Base-by-base conservation (phyloP, 441 rosid species). In the Erodium moschatum region DNA sequence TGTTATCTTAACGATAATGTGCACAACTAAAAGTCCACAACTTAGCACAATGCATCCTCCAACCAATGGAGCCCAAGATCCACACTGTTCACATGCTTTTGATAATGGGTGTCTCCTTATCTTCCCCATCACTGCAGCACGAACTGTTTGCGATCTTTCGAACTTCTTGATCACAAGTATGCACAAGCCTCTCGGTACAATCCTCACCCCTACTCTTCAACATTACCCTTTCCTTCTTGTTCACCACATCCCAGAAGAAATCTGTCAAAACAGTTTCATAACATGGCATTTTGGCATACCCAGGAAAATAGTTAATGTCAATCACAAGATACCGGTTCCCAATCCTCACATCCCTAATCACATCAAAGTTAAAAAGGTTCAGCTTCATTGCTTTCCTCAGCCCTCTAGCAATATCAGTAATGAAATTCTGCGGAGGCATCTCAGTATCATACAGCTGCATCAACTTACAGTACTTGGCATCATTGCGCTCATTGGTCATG, bases 271-370 rank as follows among this genome's bases (percentile, higher is more conserved):
- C 81, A 12, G 82, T 74, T 80, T 87, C 95, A 65, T 86, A 86
- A 65, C 74, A 82, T 0, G 89, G 91, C 87, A 86, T 80, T 79
- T 89, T 89, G 1, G 91, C 88, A 38, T 87, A 89, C 60, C 90
- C 91, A 61, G 95, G 92, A 70, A 89, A 87, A 72, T 87, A 89
- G 71, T 89, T 89, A 11, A 89, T 89, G 73, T 89, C 95, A 44
- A 89, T 83, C 5, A 89, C 77, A 58, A 83, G 80, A 73, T 83
- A 89, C 38, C 85, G 77, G 54, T 81, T 83, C 66, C 84, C 76
- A 13, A 70, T 73, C 50, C 86, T 81, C 13, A 80, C 81, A 70
- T 86, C 90, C 73, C 90, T 80, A 1, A 89, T 86, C 56, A 89
- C 79, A 76, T 89, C 95, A 42, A 86, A 80, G 73, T 89, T 86